Evolutionary conservation across 202 grass and related monocot species (phyloP).

Genomic region (Sporobolus alterniflorus): DNA sequence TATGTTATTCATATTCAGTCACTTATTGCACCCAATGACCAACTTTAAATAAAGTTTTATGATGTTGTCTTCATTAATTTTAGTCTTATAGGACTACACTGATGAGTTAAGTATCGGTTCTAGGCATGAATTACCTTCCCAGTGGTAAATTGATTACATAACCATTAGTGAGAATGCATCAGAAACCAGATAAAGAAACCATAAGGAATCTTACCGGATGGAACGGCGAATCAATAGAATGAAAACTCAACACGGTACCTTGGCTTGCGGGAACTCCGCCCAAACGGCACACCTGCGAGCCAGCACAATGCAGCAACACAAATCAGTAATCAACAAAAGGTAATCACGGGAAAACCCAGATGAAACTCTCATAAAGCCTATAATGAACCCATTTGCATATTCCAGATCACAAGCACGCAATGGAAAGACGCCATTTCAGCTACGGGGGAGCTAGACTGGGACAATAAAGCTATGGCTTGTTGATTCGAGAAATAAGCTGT

Average conservation of each 20-base stretch:
- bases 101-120: not conserved
- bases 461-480: not conserved
- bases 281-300: conserved; percentile 72
- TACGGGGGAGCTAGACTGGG: not conserved
- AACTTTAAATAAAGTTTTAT: not conserved
- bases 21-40: not conserved
- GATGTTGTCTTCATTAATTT: not conserved
- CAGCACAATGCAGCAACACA: not conserved
- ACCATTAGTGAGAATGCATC: not conserved
- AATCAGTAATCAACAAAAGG: not conserved
- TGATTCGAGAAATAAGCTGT: not conserved
- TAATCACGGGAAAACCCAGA: not conserved
- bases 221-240: conserved; percentile 58
- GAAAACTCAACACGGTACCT: conserved; percentile 79
- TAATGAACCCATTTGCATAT: too few relatives aligned
- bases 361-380: not conserved
- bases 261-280: conserved; percentile 78
- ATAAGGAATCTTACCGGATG: conserved; percentile 52
- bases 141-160: too few relatives aligned
- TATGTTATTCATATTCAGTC: not conserved
- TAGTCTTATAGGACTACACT: not conserved
- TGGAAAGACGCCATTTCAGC: too few relatives aligned
- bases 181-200: not conserved
- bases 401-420: not conserved
- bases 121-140: not conserved